These are phyloP conservation scores for Aspergillus spinulosporus DNA, from an alignment of 2,329 filamentous ascomycete genomes.

Conservation along the genomic window DNA sequence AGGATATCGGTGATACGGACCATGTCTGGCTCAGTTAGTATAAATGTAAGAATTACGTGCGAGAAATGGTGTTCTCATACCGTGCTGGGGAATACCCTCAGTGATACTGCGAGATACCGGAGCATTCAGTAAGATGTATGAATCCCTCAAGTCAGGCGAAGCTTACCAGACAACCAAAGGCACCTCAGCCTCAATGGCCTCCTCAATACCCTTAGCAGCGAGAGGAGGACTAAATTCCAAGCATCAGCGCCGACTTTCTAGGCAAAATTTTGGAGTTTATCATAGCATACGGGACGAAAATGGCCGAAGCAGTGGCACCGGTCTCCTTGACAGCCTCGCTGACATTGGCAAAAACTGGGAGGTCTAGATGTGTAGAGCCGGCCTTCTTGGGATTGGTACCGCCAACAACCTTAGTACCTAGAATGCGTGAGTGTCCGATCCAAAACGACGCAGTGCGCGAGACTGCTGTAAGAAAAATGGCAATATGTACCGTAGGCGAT, in stretches of 20 bases:
- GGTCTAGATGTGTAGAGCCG: slow-evolving; percentile 81
- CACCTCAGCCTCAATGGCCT: slow-evolving; percentile 90
- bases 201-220: slow-evolving; percentile 92
- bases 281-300: slow-evolving; percentile 81
- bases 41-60: slow-evolving; percentile 29
- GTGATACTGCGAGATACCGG: slow-evolving; percentile 65
- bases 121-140: not conserved
- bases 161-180: slow-evolving; percentile 82
- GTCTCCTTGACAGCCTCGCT: slow-evolving; percentile 85
- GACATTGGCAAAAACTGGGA: slow-evolving; percentile 90
- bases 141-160: slow-evolving; percentile 22
- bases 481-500: slow-evolving; percentile 84
- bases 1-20: slow-evolving; percentile 97
- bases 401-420: slow-evolving; percentile 95
- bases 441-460: slow-evolving; percentile 1
- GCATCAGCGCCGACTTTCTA: slow-evolving; percentile 23
- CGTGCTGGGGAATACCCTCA: slow-evolving; percentile 96
- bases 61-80: slow-evolving; percentile 48
- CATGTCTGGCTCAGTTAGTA: slow-evolving; percentile 68
- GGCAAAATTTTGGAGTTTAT: not conserved
- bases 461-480: slow-evolving; percentile 19
- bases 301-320: slow-evolving; percentile 84
- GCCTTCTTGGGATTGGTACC: slow-evolving; percentile 99
- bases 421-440: slow-evolving; percentile 28
- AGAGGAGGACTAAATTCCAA: slow-evolving; percentile 69